Percentiles rank a stretch among this genome's conserved stretches.
Evolutionary conservation across 306 rosid species (phyloP).

Genomic region (Styphnolobium japonicum): DNA sequence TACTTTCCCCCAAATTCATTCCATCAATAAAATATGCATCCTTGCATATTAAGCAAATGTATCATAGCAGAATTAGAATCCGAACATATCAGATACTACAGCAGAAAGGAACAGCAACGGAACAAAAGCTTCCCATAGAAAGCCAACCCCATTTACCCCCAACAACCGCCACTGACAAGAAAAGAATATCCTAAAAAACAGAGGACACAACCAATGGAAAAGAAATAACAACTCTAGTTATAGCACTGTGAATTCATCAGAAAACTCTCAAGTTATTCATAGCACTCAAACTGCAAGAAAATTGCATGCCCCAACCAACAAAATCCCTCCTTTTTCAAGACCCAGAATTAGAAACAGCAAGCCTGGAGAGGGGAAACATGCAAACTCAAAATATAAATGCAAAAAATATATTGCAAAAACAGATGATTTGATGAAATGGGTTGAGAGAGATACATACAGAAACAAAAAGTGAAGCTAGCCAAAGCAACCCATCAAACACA

Average conservation of each 20-base stretch:
- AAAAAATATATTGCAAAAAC: not conserved
- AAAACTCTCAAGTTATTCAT: too few relatives aligned
- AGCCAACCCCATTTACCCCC: not conserved
- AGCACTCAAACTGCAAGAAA: not conserved
- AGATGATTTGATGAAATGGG: not conserved
- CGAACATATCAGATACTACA: not conserved
- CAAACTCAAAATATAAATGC: not conserved
- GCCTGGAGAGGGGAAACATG: not conserved
- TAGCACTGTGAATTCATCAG: not conserved
- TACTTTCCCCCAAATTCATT: not conserved
- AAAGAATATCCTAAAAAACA: not conserved
- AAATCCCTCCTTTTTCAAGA: constrained; percentile 6
- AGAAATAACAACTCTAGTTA: not conserved
- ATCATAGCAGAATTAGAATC: not conserved
- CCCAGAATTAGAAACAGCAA: constrained; percentile 12
- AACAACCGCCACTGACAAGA: not conserved
- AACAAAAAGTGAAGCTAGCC: not conserved
- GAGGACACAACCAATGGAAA: not conserved
- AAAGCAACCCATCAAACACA: not conserved
- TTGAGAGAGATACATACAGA: constrained; percentile 6
- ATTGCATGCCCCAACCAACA: not conserved
- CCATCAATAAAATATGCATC: not conserved
- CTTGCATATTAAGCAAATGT: not conserved
- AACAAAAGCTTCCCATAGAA: constrained; percentile 1
- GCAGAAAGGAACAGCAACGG: not conserved